phyloP scores from a whole-genome alignment of 305 asterid species.

The Fraxinus platypoda region DNA sequence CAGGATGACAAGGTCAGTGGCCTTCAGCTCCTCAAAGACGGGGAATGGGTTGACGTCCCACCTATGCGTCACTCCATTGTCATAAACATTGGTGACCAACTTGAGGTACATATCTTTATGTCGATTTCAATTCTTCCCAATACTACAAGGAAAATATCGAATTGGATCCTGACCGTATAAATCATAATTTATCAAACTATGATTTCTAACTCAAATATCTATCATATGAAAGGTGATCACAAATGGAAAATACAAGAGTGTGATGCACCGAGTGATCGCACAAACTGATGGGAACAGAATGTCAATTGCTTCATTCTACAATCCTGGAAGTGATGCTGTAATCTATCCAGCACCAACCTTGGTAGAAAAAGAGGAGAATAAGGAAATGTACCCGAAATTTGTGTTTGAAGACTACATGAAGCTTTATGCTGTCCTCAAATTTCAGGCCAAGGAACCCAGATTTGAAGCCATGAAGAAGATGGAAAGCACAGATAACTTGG shows the following conservation, averaged over 20 bases:
- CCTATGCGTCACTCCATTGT: slow-evolving; percentile 94
- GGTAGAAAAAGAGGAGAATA: slow-evolving; percentile 50
- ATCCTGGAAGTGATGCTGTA: slow-evolving; percentile 87
- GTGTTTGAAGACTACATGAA: slow-evolving; percentile 98
- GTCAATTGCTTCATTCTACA: slow-evolving; percentile 93
- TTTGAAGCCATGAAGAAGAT: slow-evolving; percentile 80
- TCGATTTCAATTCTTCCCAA: not conserved
- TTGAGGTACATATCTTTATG: slow-evolving; percentile 46
- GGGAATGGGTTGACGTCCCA: slow-evolving; percentile 87
- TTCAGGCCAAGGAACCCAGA: slow-evolving; percentile 93
- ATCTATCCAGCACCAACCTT: slow-evolving; percentile 78
- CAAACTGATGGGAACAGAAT: slow-evolving; percentile 82
- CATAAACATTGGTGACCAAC: slow-evolving; percentile 91
- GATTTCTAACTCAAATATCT: not conserved
- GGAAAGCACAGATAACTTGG: slow-evolving; percentile 34
- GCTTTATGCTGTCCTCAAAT: slow-evolving; percentile 74
- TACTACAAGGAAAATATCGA: not conserved
- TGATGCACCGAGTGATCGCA: slow-evolving; percentile 81
- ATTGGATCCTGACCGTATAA: not conserved
- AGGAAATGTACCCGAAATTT: slow-evolving; percentile 62
- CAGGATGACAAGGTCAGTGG: slow-evolving; percentile 98
- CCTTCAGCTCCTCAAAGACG: slow-evolving; percentile 91
- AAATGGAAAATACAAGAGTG: slow-evolving; percentile 90
- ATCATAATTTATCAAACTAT: not conserved
- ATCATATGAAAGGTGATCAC: slow-evolving; percentile 59